Base-by-base conservation (phyloP, 2,329 filamentous ascomycete genomes). In the Setomelanomma holmii region DNA sequence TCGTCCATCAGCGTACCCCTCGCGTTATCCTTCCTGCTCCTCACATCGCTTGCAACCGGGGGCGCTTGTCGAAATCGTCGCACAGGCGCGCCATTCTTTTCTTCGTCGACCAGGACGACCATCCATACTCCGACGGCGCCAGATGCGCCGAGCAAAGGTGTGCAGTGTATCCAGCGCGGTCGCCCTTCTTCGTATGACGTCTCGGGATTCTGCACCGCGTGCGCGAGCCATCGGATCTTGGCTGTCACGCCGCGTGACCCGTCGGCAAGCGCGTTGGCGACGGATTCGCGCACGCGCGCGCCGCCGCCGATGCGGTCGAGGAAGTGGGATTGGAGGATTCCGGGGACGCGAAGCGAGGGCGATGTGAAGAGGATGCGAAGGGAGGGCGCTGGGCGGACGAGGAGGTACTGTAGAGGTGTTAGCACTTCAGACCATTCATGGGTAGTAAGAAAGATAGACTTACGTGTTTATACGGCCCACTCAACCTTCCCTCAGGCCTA, bases 81-180 rank as follows among this genome's bases (percentile, higher is more conserved):
- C 19, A 48, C 53, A 11, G 63, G 58, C n/a, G 5, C 50, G 47
- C 1, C 45, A 12, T 12, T 58, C 45, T 17, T 71, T 71, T 73
- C 69, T 46, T 73, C 86, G 56, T 91, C 87, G 3, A 90, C 84
- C 12, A 92, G 79, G 0, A 91, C 82, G 5, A 91, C 80, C 86
- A 92, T 89, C 89, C 89, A 92, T 0, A 91, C 88, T 14, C 89
- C 89, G 0, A 92, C 84, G 3, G 83, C 78, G 1, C 87, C 86
- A 56, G 86, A 86, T 36, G 81, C 80, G 2, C 88, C 88, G 3
- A 89, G 74, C 3, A 92, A 75, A 2, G 89, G 89, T 19, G 89
- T 92, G 66, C 88, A 89, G 69, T 92, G 89, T 35, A 92, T 88
- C 89, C 89, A 92, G 38, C 88, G 82, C 42, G 83, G 81, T 16